phyloP scores from a whole-genome alignment of 2,329 filamentous ascomycete species.

The Ceratocystis huliohia region DNA sequence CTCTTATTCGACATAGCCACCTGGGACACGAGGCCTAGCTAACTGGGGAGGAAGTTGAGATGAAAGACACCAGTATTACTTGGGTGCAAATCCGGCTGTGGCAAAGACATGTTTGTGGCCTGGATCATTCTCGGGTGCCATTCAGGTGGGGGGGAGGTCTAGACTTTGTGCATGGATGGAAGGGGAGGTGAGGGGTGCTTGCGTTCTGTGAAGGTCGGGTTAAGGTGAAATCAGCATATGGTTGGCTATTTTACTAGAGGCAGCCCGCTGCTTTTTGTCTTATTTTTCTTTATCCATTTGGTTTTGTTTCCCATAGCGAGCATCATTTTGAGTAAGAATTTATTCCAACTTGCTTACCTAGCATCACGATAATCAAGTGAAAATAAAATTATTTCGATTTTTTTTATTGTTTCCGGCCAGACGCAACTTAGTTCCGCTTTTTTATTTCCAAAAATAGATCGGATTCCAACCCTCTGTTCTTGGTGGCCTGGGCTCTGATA shows the following conservation, averaged over 20 bases:
- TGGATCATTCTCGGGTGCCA: constrained; percentile 4
- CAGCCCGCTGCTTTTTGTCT: neutral
- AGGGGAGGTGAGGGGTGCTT: neutral
- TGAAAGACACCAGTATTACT: neutral
- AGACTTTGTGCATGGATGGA: neutral
- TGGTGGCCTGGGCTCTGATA: too few relatives aligned
- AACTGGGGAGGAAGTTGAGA: neutral
- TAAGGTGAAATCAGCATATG: neutral
- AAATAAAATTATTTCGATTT: neutral
- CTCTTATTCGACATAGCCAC: neutral
- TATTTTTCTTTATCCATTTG: neutral
- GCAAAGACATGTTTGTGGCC: constrained; percentile 10
- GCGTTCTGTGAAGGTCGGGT: neutral
- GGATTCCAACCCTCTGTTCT: neutral
- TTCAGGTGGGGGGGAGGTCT: neutral
- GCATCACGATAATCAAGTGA: neutral
- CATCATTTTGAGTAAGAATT: too few relatives aligned
- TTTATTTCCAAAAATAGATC: neutral
- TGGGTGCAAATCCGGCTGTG: constrained; percentile 1
- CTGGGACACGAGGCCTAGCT: neutral
- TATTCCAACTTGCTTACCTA: too few relatives aligned
- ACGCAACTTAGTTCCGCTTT: neutral
- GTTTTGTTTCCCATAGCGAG: too few relatives aligned
- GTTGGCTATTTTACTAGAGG: neutral
- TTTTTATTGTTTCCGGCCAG: neutral